A percentile compares a stretch with the other conserved stretches of the same genome.
These are phyloP conservation scores for Hondaea fermentalgiana DNA, from an alignment of 108 stramenopile species.

Conservation along the genomic window DNA sequence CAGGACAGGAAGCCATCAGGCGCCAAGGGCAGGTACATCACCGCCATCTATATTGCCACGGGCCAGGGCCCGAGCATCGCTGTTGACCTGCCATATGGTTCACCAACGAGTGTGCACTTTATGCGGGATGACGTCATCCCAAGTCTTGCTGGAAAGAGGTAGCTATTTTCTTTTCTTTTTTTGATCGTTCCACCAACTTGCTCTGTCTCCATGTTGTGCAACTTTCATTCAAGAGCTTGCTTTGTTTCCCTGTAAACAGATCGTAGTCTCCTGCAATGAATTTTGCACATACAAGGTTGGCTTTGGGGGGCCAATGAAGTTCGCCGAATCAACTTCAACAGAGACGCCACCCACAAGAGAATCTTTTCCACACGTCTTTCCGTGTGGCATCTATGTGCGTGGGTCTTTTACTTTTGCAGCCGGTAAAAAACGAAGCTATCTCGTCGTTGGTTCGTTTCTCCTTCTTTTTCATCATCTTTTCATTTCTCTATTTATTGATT, in stretches of 20 bases:
- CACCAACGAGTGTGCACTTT: constrained; percentile 35
- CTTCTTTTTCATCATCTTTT: too few relatives aligned
- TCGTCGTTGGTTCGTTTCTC: too few relatives aligned
- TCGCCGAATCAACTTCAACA: too few relatives aligned
- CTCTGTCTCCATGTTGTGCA: background rate
- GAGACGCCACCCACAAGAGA: too few relatives aligned
- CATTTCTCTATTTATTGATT: too few relatives aligned
- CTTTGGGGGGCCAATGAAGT: too few relatives aligned
- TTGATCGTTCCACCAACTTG: background rate
- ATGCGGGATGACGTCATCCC: background rate
- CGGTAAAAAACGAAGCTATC: too few relatives aligned
- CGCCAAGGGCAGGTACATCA: constrained; percentile 47
- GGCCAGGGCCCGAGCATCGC: constrained; percentile 43
- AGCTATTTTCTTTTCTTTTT: background rate
- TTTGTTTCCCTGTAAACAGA: background rate
- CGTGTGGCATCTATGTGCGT: too few relatives aligned
- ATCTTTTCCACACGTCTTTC: too few relatives aligned
- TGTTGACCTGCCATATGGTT: constrained; percentile 37
- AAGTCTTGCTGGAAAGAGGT: background rate
- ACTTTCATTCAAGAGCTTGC: background rate
- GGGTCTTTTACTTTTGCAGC: too few relatives aligned
- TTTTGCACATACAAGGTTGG: too few relatives aligned
- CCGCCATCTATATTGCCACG: constrained; percentile 19
- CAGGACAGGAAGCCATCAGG: constrained; percentile 44
- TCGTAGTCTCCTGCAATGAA: too few relatives aligned